Percentiles rank a stretch among this genome's conserved stretches.
Evolutionary conservation across 1,284 basidiomycete species (phyloP).

Genomic region (Tremellales sp.): DNA sequence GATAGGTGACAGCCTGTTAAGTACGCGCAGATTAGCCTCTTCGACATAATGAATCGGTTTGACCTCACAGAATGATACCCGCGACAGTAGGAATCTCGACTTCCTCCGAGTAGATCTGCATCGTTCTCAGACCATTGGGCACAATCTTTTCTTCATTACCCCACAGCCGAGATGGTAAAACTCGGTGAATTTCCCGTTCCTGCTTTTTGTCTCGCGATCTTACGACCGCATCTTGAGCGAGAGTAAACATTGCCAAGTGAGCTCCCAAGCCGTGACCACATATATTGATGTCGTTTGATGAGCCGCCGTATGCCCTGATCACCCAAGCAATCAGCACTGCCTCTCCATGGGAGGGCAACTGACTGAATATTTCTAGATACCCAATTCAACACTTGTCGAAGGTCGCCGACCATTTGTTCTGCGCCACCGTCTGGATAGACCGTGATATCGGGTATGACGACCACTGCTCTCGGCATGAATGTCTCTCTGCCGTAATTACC

Average conservation of each 20-base stretch:
- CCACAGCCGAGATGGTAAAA: not conserved
- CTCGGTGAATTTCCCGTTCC: conserved; percentile 2
- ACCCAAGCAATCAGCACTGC: not conserved
- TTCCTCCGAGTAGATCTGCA: conserved; percentile 45
- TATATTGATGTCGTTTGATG: conserved; percentile 39
- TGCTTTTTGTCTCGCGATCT: conserved; percentile 19
- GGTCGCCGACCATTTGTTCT: conserved; percentile 21
- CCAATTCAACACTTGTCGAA: conserved; percentile 21
- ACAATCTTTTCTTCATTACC: conserved; percentile 8
- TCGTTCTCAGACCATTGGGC: conserved; percentile 19
- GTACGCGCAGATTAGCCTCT: not conserved
- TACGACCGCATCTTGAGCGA: conserved; percentile 30
- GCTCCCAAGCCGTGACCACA: conserved; percentile 46
- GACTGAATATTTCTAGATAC: conserved; percentile 13
- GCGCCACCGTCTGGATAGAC: conserved; percentile 20
- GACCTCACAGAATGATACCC: conserved; percentile 40
- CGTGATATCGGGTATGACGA: conserved; percentile 25
- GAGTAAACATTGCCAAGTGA: conserved; percentile 44
- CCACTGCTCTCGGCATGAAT: conserved; percentile 7
- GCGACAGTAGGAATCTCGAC: conserved; percentile 39
- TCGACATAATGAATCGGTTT: not conserved
- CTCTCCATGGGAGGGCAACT: not conserved
- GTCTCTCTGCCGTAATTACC: too few species aligned
- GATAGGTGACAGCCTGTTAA: conserved; percentile 37
- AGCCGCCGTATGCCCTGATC: conserved; percentile 32